Conservation (phyloP, 2,329 filamentous ascomycete species). For the Atkinsonella hypoxylon region DNA sequence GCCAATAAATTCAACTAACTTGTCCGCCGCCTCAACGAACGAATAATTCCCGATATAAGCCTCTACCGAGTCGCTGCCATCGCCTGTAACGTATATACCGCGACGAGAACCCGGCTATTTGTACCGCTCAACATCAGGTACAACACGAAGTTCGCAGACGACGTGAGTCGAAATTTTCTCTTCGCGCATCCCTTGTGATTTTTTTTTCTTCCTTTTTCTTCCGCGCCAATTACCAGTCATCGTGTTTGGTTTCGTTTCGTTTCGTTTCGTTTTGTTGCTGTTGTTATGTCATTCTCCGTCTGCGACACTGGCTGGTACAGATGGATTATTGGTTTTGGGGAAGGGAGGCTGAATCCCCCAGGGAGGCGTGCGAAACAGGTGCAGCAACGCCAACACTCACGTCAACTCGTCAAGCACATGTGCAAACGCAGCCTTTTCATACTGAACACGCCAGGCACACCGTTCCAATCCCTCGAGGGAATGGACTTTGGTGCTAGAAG, state of each 20-base stretch:
- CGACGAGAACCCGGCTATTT: background rate
- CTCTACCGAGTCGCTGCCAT: background rate
- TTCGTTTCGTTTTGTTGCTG: conserved; percentile 1
- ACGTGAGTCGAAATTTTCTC: background rate
- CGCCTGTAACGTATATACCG: background rate
- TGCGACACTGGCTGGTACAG: conserved; percentile 7
- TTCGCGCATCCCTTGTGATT: background rate
- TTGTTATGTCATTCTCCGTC: conserved; percentile 4
- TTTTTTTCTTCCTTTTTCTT: background rate
- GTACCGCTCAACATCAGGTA: background rate
- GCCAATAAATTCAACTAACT: background rate
- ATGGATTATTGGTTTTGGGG: background rate
- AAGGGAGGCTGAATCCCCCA: background rate
- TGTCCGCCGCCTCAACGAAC: background rate
- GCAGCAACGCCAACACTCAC: background rate
- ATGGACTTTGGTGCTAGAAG: background rate
- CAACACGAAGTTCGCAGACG: background rate
- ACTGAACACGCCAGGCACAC: background rate
- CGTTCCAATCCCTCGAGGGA: background rate
- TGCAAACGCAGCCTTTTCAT: background rate
- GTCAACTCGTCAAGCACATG: background rate
- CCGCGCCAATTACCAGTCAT: too few relatives aligned
- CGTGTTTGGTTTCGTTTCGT: background rate
- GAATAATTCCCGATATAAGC: background rate
- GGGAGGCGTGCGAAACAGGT: background rate